Evolutionary conservation across 805 yeast genomes (phyloP).

Genomic region (Saccharomycopsis olivae): DNA sequence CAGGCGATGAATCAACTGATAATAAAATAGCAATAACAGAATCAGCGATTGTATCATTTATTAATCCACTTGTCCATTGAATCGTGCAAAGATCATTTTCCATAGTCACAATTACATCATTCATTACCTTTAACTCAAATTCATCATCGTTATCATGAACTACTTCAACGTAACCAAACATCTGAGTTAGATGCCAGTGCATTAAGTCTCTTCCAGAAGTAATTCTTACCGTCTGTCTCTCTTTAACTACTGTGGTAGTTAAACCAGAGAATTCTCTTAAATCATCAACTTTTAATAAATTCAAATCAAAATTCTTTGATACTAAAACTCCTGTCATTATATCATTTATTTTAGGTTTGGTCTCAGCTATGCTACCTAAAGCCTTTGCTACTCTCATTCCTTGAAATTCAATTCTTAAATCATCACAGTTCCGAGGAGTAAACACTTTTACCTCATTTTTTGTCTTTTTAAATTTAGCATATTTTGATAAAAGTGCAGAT

Average conservation of each 20-base stretch:
- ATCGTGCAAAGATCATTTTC: constrained; percentile 46
- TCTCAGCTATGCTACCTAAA: constrained; percentile 45
- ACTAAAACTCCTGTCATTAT: constrained; percentile 76
- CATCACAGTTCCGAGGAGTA: constrained; percentile 87
- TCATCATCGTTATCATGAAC: constrained; percentile 45
- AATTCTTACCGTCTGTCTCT: constrained; percentile 67
- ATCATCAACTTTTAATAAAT: constrained; percentile 74
- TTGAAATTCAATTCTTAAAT: constrained; percentile 62
- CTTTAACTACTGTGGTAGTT: constrained; percentile 75
- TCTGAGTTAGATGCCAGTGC: constrained; percentile 84
- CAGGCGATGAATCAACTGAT: constrained; percentile 90
- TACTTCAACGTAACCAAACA: constrained; percentile 81
- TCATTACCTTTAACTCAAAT: constrained; percentile 51
- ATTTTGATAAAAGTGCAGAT: constrained; percentile 83
- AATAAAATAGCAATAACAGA: constrained; percentile 81
- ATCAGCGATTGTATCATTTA: constrained; percentile 92
- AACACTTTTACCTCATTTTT: constrained; percentile 84
- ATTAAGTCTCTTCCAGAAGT: constrained; percentile 74
- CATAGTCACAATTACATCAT: constrained; percentile 42
- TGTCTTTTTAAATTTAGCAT: constrained; percentile 69
- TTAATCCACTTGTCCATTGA: constrained; percentile 84
- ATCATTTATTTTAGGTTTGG: constrained; percentile 30
- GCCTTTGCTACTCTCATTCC: constrained; percentile 80
- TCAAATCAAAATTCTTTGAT: constrained; percentile 82
- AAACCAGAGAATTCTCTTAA: constrained; percentile 81